phyloP scores from a whole-genome alignment of 306 rosid genomes.

The Sechiopsis laciniata region DNA sequence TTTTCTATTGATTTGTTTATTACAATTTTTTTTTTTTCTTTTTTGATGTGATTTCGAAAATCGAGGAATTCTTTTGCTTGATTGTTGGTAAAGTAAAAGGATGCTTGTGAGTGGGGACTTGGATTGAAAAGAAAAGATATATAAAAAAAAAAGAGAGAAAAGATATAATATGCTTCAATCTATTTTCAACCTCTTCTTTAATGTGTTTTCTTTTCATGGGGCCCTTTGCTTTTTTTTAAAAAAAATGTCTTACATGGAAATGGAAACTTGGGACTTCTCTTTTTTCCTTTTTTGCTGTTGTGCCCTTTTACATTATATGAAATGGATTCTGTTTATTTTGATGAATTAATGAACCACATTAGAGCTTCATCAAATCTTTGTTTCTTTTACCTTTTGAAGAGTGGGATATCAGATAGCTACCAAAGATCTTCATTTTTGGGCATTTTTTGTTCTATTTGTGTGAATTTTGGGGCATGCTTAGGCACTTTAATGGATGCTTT shows the following conservation, averaged over 20 bases:
- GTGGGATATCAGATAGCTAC: background rate
- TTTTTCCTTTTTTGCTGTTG: slow-evolving; percentile 22
- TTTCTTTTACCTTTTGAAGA: background rate
- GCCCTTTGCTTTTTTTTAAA: slow-evolving; percentile 30
- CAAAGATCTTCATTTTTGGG: background rate
- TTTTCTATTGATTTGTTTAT: background rate
- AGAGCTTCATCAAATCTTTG: background rate
- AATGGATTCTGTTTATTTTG: background rate
- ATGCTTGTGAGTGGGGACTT: slow-evolving; percentile 41
- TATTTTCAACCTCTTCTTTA: slow-evolving; percentile 32
- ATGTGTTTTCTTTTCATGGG: slow-evolving; percentile 40
- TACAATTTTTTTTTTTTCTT: background rate
- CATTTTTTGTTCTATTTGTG: slow-evolving; percentile 14
- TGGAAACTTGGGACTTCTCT: slow-evolving; percentile 31
- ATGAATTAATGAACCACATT: background rate
- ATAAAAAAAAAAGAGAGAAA: slow-evolving; percentile 2
- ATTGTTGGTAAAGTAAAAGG: slow-evolving; percentile 38
- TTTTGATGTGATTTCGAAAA: background rate
- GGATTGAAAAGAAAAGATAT: slow-evolving; percentile 21
- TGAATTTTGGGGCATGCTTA: background rate
- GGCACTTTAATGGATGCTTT: background rate
- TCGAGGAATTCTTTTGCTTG: slow-evolving; percentile 22
- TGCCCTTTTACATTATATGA: slow-evolving; percentile 24
- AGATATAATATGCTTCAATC: slow-evolving; percentile 25
- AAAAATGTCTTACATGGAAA: slow-evolving; percentile 49